A percentile compares a stretch with the other conserved stretches of the same genome.
These are phyloP conservation scores for Rhododendron kiyosumense DNA, from an alignment of 148 eudicot species.

Conservation along the genomic window DNA sequence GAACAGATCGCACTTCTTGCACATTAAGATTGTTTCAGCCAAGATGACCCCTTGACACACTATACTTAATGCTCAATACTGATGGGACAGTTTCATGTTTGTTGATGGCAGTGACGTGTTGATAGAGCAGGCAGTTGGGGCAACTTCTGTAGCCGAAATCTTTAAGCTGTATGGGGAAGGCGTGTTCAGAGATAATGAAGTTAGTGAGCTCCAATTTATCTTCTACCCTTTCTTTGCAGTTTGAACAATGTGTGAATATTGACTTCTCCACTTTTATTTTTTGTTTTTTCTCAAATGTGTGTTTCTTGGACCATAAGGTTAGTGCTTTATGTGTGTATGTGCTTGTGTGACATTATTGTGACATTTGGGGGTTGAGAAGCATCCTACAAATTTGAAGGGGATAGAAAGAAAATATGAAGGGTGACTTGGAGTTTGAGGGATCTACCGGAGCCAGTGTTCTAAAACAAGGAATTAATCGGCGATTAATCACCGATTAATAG, in stretches of 20 bases:
- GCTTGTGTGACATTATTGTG: background rate
- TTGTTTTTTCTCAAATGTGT: background rate
- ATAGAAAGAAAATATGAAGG: too few species aligned
- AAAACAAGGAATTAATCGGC: too few species aligned
- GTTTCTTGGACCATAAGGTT: background rate
- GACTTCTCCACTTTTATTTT: background rate
- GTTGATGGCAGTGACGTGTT: slow-evolving; percentile 59
- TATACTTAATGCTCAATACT: slow-evolving; percentile 5
- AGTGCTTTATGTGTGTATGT: background rate
- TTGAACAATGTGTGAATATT: background rate
- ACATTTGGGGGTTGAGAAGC: background rate
- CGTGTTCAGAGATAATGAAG: slow-evolving; percentile 92
- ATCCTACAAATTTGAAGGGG: background rate
- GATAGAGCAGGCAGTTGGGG: slow-evolving; percentile 65
- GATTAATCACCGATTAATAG: too few species aligned
- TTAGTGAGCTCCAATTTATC: slow-evolving; percentile 19
- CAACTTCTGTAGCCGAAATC: slow-evolving; percentile 70
- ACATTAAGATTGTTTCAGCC: background rate
- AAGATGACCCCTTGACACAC: background rate
- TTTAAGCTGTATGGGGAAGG: slow-evolving; percentile 77
- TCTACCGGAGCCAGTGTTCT: too few species aligned
- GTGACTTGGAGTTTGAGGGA: background rate
- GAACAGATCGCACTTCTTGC: background rate
- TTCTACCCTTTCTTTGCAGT: background rate
- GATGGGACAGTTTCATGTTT: slow-evolving; percentile 7